phyloP scores from a whole-genome alignment of 2,329 filamentous ascomycete species.

The Penicillium palitans region DNA sequence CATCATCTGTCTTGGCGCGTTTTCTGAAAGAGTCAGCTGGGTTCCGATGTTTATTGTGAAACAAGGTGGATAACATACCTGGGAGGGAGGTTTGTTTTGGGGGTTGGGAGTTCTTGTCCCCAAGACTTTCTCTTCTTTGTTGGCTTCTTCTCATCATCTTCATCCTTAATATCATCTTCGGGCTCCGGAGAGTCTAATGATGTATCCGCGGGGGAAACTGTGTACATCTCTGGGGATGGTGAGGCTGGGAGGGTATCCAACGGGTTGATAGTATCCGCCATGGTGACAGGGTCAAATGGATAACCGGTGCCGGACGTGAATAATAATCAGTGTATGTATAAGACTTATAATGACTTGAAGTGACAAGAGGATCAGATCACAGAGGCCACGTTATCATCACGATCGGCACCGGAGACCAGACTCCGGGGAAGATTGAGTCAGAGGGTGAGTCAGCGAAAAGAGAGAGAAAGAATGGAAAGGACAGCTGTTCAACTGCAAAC shows the following conservation, averaged over 20 bases:
- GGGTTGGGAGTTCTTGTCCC: slow-evolving; percentile 94
- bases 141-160: slow-evolving; percentile 65
- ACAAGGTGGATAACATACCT: slow-evolving; percentile 56
- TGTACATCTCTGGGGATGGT: slow-evolving; percentile 38
- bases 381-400: slow-evolving; percentile 42
- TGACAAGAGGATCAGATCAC: slow-evolving; percentile 10
- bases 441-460: slow-evolving; percentile 18
- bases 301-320: slow-evolving; percentile 22
- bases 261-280: slow-evolving; percentile 38
- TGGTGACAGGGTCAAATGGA: slow-evolving; percentile 19
- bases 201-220: slow-evolving; percentile 45
- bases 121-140: slow-evolving; percentile 97
- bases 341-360: slow-evolving; percentile 9
- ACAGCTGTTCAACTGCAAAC: slow-evolving; percentile 34
- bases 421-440: slow-evolving; percentile 23
- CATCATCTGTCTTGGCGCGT: slow-evolving; percentile 96
- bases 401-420: slow-evolving; percentile 29
- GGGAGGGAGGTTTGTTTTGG: slow-evolving; percentile 93
- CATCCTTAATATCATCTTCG: slow-evolving; percentile 21
- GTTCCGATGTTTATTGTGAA: background rate
- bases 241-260: slow-evolving; percentile 35
- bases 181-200: slow-evolving; percentile 34
- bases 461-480: slow-evolving; percentile 28
- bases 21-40: slow-evolving; percentile 58
- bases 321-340: slow-evolving; percentile 2